Evolutionary conservation across 192 early-diverging fungal species (phyloP).

Genomic region (Coemansia reversa): DNA sequence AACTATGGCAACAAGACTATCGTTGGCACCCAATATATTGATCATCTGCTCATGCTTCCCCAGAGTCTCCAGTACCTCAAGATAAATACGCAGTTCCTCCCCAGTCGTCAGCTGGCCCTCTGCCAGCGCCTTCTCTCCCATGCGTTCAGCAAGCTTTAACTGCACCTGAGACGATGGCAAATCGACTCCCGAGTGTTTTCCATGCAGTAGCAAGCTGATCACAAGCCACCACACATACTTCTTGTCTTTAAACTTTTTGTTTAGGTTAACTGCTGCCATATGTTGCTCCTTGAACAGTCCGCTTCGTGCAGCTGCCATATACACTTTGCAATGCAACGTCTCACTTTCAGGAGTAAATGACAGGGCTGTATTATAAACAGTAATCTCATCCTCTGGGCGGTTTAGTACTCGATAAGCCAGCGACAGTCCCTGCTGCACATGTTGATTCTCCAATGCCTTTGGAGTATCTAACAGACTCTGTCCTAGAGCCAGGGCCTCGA

Average conservation of each 20-base stretch:
- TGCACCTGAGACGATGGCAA: conserved; percentile 52
- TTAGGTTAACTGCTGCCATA: conserved; percentile 74
- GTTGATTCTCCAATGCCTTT: conserved; percentile 16
- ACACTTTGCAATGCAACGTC: conserved; percentile 72
- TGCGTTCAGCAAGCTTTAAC: conserved; percentile 74
- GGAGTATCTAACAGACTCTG: conserved; percentile 56
- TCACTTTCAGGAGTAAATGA: conserved; percentile 64
- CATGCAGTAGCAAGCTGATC: conserved; percentile 76
- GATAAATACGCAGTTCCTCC: conserved; percentile 79
- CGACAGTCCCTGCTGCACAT: conserved; percentile 36
- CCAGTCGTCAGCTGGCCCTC: conserved; percentile 65
- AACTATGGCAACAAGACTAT: conserved; percentile 61
- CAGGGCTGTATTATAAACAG: conserved; percentile 72
- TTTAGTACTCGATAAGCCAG: conserved; percentile 23
- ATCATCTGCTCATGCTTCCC: conserved; percentile 68
- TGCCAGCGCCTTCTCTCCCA: conserved; percentile 73
- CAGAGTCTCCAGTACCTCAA: conserved; percentile 71
- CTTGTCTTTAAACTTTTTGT: conserved; percentile 73
- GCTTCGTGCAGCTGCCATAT: conserved; percentile 76
- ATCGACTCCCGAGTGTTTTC: conserved; percentile 30
- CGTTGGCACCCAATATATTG: conserved; percentile 56
- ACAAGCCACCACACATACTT: conserved; percentile 89
- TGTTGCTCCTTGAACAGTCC: conserved; percentile 57
- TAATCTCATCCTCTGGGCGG: conserved; percentile 60
- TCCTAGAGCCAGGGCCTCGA: conserved; percentile 66